A percentile compares a stretch with the other conserved stretches of the same genome.
Evolutionary conservation across 306 rosid species (phyloP).

Genomic region (Pterocarpus santalinus): DNA sequence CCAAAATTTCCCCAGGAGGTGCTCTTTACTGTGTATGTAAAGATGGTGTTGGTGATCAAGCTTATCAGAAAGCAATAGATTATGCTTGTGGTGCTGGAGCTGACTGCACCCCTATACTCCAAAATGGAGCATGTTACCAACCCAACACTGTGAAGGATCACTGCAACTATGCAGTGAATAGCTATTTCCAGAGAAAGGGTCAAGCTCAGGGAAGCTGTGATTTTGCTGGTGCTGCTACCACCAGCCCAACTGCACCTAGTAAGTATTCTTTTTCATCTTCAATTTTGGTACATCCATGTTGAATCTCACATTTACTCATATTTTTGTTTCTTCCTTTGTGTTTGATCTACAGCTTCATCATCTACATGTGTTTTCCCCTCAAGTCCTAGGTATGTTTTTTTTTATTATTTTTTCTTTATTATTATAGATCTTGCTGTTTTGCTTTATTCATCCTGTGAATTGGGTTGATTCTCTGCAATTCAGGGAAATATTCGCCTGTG

Average conservation of each 20-base stretch:
- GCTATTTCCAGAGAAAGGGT: slow-evolving; percentile 86
- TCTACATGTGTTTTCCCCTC: slow-evolving; percentile 81
- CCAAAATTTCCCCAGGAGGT: slow-evolving; percentile 48
- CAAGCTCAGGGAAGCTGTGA: slow-evolving; percentile 79
- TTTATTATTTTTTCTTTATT: background rate
- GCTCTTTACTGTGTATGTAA: slow-evolving; percentile 84
- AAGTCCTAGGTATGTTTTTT: slow-evolving; percentile 69
- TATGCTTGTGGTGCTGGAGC: slow-evolving; percentile 99
- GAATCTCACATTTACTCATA: slow-evolving; percentile 35
- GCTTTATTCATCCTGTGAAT: background rate
- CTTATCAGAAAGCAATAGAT: slow-evolving; percentile 82
- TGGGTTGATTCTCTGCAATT: background rate
- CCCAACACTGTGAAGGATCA: slow-evolving; percentile 94
- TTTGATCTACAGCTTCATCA: slow-evolving; percentile 67
- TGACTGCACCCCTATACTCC: slow-evolving; percentile 71
- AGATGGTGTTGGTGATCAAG: slow-evolving; percentile 74
- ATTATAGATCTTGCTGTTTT: background rate
- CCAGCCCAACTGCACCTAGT: slow-evolving; percentile 70
- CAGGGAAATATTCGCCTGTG: background rate
- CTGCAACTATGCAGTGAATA: slow-evolving; percentile 88
- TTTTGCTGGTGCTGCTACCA: slow-evolving; percentile 70
- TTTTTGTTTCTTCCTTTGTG: background rate
- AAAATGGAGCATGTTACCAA: slow-evolving; percentile 76
- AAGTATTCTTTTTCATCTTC: slow-evolving; percentile 13
- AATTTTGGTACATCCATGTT: background rate